Conservation (phyloP, 306 rosid species). For the Trichosanthes truncata region DNA sequence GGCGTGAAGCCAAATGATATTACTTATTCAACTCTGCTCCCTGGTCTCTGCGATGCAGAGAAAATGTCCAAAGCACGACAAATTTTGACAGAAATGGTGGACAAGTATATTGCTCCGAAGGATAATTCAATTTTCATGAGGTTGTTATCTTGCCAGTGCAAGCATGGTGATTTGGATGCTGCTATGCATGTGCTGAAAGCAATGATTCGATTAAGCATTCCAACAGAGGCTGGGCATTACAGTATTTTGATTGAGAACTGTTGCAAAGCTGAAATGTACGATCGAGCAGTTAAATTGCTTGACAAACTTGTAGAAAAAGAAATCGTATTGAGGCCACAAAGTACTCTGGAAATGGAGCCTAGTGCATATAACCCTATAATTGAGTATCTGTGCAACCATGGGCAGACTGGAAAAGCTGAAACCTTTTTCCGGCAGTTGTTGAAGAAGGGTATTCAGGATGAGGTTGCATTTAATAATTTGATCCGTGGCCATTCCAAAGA, state of each 20-base stretch:
- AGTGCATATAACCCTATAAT: slow-evolving; percentile 70
- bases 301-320: slow-evolving; percentile 81
- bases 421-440: slow-evolving; percentile 63
- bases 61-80: slow-evolving; percentile 42
- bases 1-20: slow-evolving; percentile 71
- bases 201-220: slow-evolving; percentile 72
- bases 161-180: slow-evolving; percentile 67
- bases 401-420: slow-evolving; percentile 69
- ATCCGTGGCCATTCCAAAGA: slow-evolving; percentile 75
- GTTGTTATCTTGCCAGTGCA: slow-evolving; percentile 49
- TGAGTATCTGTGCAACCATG: slow-evolving; percentile 56
- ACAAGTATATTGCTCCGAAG: slow-evolving; percentile 53
- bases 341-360: slow-evolving; percentile 56
- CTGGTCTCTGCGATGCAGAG: slow-evolving; percentile 66
- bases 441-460: slow-evolving; percentile 73
- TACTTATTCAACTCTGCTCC: slow-evolving; percentile 63
- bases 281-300: slow-evolving; percentile 54
- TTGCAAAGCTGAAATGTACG: slow-evolving; percentile 59
- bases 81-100: slow-evolving; percentile 69
- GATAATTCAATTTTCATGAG: slow-evolving; percentile 58
- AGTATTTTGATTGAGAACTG: slow-evolving; percentile 70
- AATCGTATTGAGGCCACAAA: slow-evolving; percentile 54
- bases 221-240: slow-evolving; percentile 83
- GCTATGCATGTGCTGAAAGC: slow-evolving; percentile 65
- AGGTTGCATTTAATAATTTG: slow-evolving; percentile 68